phyloP scores from a whole-genome alignment of 331 rosid species.

The Malus hybrid region DNA sequence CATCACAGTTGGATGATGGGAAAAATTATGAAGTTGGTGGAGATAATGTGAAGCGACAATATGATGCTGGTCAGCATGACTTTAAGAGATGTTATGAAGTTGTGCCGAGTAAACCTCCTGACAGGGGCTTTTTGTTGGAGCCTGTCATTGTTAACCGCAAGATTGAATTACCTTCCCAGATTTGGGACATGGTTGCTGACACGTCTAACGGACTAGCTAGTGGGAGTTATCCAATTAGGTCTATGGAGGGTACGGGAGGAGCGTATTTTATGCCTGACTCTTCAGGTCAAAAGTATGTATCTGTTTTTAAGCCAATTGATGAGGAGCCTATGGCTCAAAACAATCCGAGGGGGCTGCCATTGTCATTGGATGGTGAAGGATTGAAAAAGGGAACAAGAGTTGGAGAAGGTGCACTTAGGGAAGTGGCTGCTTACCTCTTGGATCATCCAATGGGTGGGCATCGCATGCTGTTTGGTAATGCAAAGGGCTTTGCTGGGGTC shows the following conservation, averaged over 20 bases:
- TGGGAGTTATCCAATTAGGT: conserved; percentile 59
- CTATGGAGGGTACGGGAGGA: conserved; percentile 90
- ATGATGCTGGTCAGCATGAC: conserved; percentile 28
- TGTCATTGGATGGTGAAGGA: conserved; percentile 79
- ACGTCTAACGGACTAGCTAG: conserved; percentile 44
- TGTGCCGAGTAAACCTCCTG: conserved; percentile 28
- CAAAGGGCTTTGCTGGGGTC: conserved; percentile 77
- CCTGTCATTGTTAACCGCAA: conserved; percentile 67
- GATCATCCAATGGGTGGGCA: conserved; percentile 72
- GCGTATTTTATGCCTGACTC: conserved; percentile 86
- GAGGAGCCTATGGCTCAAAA: conserved; percentile 97
- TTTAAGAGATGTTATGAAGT: conserved; percentile 20
- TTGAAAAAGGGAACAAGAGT: conserved; percentile 87
- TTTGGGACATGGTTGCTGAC: conserved; percentile 56
- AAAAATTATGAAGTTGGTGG: conserved; percentile 26
- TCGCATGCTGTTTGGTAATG: conserved; percentile 38
- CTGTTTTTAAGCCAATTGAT: conserved; percentile 90
- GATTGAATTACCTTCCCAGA: conserved; percentile 41
- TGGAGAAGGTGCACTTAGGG: conserved; percentile 92
- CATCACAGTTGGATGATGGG: conserved; percentile 31
- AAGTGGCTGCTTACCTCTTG: conserved; percentile 91
- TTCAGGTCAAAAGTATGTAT: conserved; percentile 49
- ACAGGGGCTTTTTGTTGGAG: conserved; percentile 43
- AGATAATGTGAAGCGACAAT: conserved; percentile 16
- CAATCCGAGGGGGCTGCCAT: conserved; percentile 82